These are phyloP conservation scores for Alternaria burnsii DNA, from an alignment of 2,329 filamentous ascomycete species.

Conservation along the genomic window DNA sequence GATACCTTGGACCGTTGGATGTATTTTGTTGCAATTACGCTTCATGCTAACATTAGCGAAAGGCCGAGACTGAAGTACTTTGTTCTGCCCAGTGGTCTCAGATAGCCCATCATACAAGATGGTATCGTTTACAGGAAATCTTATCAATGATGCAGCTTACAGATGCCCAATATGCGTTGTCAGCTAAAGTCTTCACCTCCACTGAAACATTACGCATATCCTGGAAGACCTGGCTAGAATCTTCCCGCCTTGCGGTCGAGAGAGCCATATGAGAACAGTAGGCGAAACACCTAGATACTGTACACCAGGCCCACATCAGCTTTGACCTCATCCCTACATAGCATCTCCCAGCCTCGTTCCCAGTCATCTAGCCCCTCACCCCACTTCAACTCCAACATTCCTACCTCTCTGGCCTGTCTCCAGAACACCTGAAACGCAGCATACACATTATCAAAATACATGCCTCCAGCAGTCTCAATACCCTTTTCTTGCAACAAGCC, in stretches of 20 bases:
- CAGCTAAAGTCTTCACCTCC: neutral
- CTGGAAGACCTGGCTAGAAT: neutral
- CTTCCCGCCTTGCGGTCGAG: neutral
- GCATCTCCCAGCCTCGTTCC: constrained; percentile 33
- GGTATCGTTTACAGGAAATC: neutral
- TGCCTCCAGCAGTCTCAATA: constrained; percentile 25
- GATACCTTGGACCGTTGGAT: neutral
- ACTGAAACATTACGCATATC: neutral
- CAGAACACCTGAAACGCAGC: neutral
- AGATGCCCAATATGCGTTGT: neutral
- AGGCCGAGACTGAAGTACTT: neutral
- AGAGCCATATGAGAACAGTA: neutral
- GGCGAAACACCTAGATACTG: neutral
- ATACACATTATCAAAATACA: constrained; percentile 29
- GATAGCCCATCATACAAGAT: neutral
- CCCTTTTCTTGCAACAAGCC: constrained; percentile 31
- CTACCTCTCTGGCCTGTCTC: constrained; percentile 5
- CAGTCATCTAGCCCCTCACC: constrained; percentile 31
- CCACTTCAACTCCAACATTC: constrained; percentile 33
- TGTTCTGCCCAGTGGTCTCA: neutral
- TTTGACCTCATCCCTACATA: constrained; percentile 32
- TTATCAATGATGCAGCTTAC: neutral
- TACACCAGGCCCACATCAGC: constrained; percentile 31
- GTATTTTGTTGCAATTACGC: neutral
- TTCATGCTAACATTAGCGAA: constrained; percentile 3